These are phyloP conservation scores for Aspergillus egyptiacus DNA, from an alignment of 495 filamentous ascomycete genomes.

Conservation along the genomic window DNA sequence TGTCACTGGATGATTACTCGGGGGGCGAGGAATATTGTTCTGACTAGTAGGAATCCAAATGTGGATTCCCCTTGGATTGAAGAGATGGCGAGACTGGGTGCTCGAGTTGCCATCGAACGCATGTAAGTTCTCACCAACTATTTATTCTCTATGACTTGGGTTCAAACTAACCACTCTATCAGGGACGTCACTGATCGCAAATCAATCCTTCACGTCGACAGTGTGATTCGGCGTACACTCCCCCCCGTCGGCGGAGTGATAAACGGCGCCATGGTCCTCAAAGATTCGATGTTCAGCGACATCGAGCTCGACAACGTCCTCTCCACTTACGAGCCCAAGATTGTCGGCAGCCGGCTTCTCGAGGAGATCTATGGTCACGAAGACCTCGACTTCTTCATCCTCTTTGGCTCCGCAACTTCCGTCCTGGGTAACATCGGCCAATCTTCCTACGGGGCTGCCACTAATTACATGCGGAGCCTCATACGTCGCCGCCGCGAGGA, in stretches of 20 bases:
- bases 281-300: slow-evolving; percentile 11
- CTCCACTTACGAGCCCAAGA: slow-evolving; percentile 5
- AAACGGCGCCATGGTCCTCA: slow-evolving; percentile 31
- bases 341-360: slow-evolving; percentile 12
- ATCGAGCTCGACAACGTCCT: slow-evolving; percentile 9
- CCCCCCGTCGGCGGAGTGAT: slow-evolving; percentile 50
- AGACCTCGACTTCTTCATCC: slow-evolving; percentile 48
- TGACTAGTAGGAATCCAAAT: slow-evolving; percentile 46
- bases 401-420: slow-evolving; percentile 48
- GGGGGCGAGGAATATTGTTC: slow-evolving; percentile 13
- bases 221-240: not conserved
- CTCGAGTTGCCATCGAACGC: not conserved
- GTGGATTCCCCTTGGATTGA: too few species aligned
- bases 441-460: slow-evolving; percentile 54
- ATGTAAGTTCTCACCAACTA: too few species aligned
- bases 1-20: slow-evolving; percentile 17
- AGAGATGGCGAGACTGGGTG: slow-evolving; percentile 12
- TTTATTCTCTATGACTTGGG: too few species aligned
- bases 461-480: slow-evolving; percentile 41
- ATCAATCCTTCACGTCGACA: not conserved
- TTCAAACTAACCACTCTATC: too few species aligned
- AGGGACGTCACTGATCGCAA: not conserved
- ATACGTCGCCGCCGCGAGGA: slow-evolving; percentile 24
- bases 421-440: slow-evolving; percentile 52
- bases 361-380: not conserved